A percentile compares a stretch with the other conserved stretches of the same genome.
phyloP scores from a whole-genome alignment of 2,329 filamentous ascomycete genomes.

The Cladosporium sp. region DNA sequence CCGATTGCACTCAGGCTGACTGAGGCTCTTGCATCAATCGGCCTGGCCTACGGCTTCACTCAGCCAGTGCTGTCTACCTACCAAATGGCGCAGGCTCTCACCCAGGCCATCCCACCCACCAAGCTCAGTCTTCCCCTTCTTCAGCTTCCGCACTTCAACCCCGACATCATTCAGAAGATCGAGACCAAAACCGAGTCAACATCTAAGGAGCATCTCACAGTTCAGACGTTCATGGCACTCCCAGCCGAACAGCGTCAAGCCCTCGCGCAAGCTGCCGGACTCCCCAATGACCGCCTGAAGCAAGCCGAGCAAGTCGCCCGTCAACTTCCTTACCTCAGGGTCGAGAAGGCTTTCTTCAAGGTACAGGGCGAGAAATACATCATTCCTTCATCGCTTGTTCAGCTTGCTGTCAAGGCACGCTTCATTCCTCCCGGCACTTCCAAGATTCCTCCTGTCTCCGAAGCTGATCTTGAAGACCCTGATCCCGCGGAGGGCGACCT shows the following conservation, averaged over 20 bases:
- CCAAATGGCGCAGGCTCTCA: slow-evolving; percentile 73
- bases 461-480: slow-evolving; percentile 77
- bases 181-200: slow-evolving; percentile 58
- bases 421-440: slow-evolving; percentile 78
- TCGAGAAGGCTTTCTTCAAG: slow-evolving; percentile 97
- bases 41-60: slow-evolving; percentile 80
- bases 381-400: slow-evolving; percentile 85
- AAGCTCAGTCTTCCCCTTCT: slow-evolving; percentile 57
- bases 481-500: slow-evolving; percentile 91
- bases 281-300: slow-evolving; percentile 71
- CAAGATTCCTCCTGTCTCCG: slow-evolving; percentile 67
- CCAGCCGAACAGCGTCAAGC: slow-evolving; percentile 69
- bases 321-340: slow-evolving; percentile 74
- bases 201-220: slow-evolving; percentile 59
- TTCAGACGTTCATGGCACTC: slow-evolving; percentile 85
- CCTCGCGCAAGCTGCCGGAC: slow-evolving; percentile 61
- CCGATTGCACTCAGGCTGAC: slow-evolving; percentile 80
- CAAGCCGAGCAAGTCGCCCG: slow-evolving; percentile 69
- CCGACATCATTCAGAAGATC: slow-evolving; percentile 54
- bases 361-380: slow-evolving; percentile 90
- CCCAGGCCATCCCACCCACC: slow-evolving; percentile 84
- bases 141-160: slow-evolving; percentile 82
- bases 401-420: slow-evolving; percentile 89
- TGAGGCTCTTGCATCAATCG: slow-evolving; percentile 78
- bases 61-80: slow-evolving; percentile 76